Conservation (phyloP, 2,329 filamentous ascomycete genomes). For the Penicillium glabrum region DNA sequence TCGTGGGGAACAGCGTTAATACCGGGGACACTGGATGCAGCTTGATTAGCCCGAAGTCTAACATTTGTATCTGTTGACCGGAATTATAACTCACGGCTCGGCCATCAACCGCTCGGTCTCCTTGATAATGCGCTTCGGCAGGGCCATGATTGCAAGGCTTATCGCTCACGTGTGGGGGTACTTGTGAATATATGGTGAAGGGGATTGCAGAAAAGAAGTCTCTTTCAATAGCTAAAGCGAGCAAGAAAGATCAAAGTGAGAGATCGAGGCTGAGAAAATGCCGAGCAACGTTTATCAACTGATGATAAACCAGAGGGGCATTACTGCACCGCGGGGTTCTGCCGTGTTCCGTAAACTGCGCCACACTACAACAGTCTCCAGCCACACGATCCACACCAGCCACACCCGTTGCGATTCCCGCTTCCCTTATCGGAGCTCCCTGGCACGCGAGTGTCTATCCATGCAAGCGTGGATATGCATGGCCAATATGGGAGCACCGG, state of each 20-base stretch:
- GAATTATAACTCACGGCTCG: constrained; percentile 70
- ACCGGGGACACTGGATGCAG: constrained; percentile 72
- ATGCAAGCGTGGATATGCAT: neutral
- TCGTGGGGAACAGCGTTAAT: constrained; percentile 96
- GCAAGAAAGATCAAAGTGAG: neutral
- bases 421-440: constrained; percentile 18
- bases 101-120: constrained; percentile 97
- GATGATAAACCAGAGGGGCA: constrained; percentile 29
- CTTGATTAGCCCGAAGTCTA: neutral
- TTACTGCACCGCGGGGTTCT: constrained; percentile 15
- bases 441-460: constrained; percentile 8
- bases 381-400: constrained; percentile 6
- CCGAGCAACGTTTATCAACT: neutral
- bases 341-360: constrained; percentile 19
- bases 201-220: too few species aligned
- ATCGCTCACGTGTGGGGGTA: constrained; percentile 10
- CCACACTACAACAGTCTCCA: neutral
- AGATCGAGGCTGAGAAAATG: neutral
- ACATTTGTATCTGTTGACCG: neutral
- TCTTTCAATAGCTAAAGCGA: neutral
- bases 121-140: constrained; percentile 97
- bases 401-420: constrained; percentile 19
- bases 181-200: neutral
- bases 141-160: constrained; percentile 53
- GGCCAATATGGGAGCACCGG: constrained; percentile 2